Percentiles rank a stretch among this genome's conserved stretches.
Conservation (phyloP, 306 rosid genomes). For the Delonix regia region DNA sequence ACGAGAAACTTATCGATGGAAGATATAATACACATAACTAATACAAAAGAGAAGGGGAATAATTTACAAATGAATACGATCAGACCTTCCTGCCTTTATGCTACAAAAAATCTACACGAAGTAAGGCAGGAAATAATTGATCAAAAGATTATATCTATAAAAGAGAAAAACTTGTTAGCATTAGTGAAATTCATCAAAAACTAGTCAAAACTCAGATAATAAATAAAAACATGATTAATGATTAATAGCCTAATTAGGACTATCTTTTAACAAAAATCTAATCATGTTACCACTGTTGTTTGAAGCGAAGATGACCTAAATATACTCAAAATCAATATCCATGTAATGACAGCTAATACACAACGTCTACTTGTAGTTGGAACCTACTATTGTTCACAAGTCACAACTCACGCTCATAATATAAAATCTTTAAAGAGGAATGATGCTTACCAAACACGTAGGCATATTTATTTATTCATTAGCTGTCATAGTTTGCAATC, state of each 20-base stretch:
- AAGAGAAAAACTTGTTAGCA: slow-evolving; percentile 3
- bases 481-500: slow-evolving; percentile 25
- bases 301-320: slow-evolving; percentile 20
- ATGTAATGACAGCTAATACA: neutral
- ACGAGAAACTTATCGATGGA: neutral
- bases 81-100: neutral
- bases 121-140: neutral
- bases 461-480: neutral
- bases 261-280: neutral
- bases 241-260: neutral
- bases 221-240: slow-evolving; percentile 13
- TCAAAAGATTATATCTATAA: neutral
- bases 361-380: slow-evolving; percentile 6
- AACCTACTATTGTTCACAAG: slow-evolving; percentile 23
- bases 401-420: slow-evolving; percentile 13
- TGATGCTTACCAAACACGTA: slow-evolving; percentile 16
- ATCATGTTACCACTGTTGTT: slow-evolving; percentile 18
- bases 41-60: neutral
- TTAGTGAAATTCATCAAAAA: slow-evolving; percentile 7
- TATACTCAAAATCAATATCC: slow-evolving; percentile 1
- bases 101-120: neutral
- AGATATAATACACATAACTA: slow-evolving; percentile 1
- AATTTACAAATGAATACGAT: slow-evolving; percentile 8
- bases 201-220: slow-evolving; percentile 24
- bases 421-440: slow-evolving; percentile 11